Percentiles rank a stretch among this genome's conserved stretches.
Evolutionary conservation across 2,329 filamentous ascomycete genomes (phyloP).

Genomic region (Hansfordia pulvinata): DNA sequence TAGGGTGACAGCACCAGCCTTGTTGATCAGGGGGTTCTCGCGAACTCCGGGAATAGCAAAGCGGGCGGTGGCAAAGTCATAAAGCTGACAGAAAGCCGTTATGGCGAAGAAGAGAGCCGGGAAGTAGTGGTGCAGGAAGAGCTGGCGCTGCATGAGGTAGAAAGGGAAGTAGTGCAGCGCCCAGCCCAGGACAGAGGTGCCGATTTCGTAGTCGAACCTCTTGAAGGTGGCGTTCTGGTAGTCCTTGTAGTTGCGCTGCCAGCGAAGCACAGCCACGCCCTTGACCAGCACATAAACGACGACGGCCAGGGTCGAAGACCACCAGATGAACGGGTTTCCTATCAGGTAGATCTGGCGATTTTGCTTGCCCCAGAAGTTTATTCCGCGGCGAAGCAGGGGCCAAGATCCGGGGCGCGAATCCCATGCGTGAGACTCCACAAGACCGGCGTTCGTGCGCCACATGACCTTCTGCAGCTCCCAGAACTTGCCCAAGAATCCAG

Average conservation of each 20-base stretch:
- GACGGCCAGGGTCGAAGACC: constrained; percentile 69
- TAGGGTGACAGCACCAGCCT: constrained; percentile 59
- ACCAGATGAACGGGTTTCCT: constrained; percentile 93
- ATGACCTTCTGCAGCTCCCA: constrained; percentile 95
- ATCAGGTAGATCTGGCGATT: constrained; percentile 93
- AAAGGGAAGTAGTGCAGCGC: constrained; percentile 98
- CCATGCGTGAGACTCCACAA: constrained; percentile 95
- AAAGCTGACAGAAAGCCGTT: constrained; percentile 75
- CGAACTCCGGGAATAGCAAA: constrained; percentile 54
- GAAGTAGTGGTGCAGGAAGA: constrained; percentile 98
- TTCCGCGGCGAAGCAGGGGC: constrained; percentile 83
- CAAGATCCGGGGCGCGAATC: constrained; percentile 89
- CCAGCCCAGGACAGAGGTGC: constrained; percentile 83
- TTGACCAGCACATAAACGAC: constrained; percentile 73
- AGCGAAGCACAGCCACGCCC: constrained; percentile 72
- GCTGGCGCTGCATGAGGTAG: constrained; percentile 93
- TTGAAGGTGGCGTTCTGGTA: constrained; percentile 77
- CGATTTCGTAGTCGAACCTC: constrained; percentile 95
- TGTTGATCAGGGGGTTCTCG: constrained; percentile 60
- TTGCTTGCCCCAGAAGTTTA: constrained; percentile 98
- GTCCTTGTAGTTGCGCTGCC: constrained; percentile 87
- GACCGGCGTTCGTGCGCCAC: constrained; percentile 96
- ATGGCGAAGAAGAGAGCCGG: constrained; percentile 93
- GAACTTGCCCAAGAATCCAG: constrained; percentile 95
- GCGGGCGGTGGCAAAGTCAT: constrained; percentile 72